Evolutionary conservation across 1,139 yeast species (phyloP), one percentile per base, ranked within the genome.

Genomic region (Petasospora rhodanensis): DNA sequence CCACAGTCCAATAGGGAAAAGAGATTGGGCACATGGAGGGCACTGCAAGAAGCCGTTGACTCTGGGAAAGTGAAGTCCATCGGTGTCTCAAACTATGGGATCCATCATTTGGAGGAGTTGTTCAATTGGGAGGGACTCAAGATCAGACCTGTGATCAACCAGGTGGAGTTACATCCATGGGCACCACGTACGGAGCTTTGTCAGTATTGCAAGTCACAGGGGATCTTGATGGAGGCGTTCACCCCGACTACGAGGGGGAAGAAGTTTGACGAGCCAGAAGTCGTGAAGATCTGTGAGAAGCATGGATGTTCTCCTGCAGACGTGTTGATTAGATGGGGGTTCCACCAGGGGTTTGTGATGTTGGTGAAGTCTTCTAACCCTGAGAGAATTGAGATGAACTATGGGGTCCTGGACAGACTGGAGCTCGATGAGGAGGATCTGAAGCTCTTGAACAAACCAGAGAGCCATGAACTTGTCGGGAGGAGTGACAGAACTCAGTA

Each of bases 311-410:
- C 62, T 4, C 56, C 68, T 2, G 70, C 67, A 13, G 72, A 69
- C 38, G 57, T 68, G 14, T 51, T 70, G 34, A 42, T 68, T 12
- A 56, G 61, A 32, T 72, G 76, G 76, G 55, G 66, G 4, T 52
- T 25, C 18, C 37, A 34, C 8, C 43, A 41, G 28, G 85, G 85
- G 0, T 76, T 75, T 48, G 66, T 81, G 29, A 85, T 83, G n/a
- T 66, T 84, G 44, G 91, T 82, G 14, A 83, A 83, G 57, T 69
- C 87, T 2, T 68, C 68, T 28, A 77, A 75, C 4, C 54, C 64
- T 4, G 56, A 56, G 15, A 65, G 91, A 54, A 44, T 79, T 51
- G 45, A 68, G 46, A 48, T 66, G 51, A 62, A 64, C 50, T 46
- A 73, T 18, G 60, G 66, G 13, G 69, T 73, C 4, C 64, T 42